A percentile compares a stretch with the other conserved stretches of the same genome.
Conservation (phyloP, 495 filamentous ascomycete species). For the Bathelium albidoporum region DNA sequence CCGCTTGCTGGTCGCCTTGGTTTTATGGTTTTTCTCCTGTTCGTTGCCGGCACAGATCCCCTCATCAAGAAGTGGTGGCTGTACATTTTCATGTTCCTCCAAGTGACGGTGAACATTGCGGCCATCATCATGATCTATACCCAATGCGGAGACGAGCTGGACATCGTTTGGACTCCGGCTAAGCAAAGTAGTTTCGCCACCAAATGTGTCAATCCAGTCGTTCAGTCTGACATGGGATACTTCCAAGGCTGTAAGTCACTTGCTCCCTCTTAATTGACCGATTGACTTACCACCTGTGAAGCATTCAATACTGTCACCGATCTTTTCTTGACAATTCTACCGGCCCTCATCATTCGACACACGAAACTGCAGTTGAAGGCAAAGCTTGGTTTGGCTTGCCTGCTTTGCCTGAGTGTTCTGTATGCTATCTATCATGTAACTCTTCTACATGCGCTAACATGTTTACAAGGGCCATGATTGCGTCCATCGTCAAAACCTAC, state of each 20-base stretch:
- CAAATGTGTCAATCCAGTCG: constrained; percentile 3
- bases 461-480: constrained; percentile 16
- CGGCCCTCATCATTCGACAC: constrained; percentile 15
- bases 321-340: constrained; percentile 16
- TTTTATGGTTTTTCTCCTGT: constrained; percentile 16
- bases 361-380: constrained; percentile 8
- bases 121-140: constrained; percentile 10
- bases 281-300: background rate
- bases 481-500: constrained; percentile 20
- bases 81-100: constrained; percentile 12
- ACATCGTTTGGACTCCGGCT: constrained; percentile 7
- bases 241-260: constrained; percentile 5
- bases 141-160: constrained; percentile 13
- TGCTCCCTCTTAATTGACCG: background rate
- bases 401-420: constrained; percentile 18
- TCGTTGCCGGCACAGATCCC: constrained; percentile 14
- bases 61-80: constrained; percentile 13
- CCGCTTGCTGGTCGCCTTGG: constrained; percentile 15
- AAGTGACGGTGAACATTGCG: constrained; percentile 8
- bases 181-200: background rate
- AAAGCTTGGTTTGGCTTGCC: constrained; percentile 13
- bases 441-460: background rate
- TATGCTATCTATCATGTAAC: background rate
- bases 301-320: constrained; percentile 20
- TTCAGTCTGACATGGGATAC: constrained; percentile 1